phyloP scores from a whole-genome alignment of 441 rosid genomes.

The Rhodomyrtus psidioides region DNA sequence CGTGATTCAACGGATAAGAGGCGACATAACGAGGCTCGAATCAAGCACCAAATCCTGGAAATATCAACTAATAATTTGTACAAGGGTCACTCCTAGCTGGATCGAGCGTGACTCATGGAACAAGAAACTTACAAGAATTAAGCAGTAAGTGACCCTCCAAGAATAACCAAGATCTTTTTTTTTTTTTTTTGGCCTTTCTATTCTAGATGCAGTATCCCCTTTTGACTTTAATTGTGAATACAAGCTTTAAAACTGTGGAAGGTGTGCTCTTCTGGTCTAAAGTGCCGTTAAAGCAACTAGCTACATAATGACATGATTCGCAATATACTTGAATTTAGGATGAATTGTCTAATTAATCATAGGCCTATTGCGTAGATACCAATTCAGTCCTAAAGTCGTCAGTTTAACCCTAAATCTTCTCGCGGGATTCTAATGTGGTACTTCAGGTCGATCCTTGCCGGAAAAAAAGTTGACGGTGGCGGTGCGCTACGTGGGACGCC shows the following conservation, averaged over 20 bases:
- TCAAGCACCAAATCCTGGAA: background rate
- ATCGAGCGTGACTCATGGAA: background rate
- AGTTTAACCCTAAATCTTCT: accelerated
- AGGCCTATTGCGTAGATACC: background rate
- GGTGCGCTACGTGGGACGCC: background rate
- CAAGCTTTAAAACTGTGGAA: too few species aligned
- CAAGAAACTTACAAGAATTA: background rate
- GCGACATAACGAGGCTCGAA: background rate
- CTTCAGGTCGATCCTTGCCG: accelerated
- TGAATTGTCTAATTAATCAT: too few species aligned
- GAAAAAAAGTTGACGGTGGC: accelerated
- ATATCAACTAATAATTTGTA: background rate
- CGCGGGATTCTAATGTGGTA: background rate
- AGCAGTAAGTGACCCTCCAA: background rate
- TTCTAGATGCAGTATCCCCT: too few species aligned
- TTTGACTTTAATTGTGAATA: too few species aligned
- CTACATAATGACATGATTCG: too few species aligned
- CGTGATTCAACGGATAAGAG: background rate
- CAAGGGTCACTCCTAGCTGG: background rate
- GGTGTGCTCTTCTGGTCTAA: too few species aligned
- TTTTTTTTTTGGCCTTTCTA: too few species aligned
- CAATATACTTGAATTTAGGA: too few species aligned
- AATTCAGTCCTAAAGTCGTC: accelerated
- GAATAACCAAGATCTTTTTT: too few species aligned
- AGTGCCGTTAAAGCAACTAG: too few species aligned